Evolutionary conservation across 805 yeast species (phyloP), one percentile per base, ranked within the genome.

Genomic region (Pichia pseudocactophila): DNA sequence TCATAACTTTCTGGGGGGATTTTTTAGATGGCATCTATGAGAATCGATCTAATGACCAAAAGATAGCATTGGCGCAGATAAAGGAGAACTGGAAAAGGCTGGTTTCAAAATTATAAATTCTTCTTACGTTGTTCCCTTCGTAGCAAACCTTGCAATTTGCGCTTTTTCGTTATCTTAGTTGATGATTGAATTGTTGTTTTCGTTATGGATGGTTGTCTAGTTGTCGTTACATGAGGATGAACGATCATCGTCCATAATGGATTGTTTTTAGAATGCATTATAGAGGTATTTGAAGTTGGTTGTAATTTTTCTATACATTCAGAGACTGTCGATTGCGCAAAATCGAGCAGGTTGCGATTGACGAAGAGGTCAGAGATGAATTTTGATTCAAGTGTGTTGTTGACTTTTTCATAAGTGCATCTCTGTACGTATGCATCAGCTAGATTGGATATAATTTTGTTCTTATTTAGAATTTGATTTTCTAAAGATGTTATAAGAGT

Each of bases 1-100:
- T 80, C 49, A 57, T 68, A 4, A 60, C 58, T 2, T 74, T 75
- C 51, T 82, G 89, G 89, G 45, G 58, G 2, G 56, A 60, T 2
- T 61, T 73, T 0, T 56, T 80, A 35, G 47, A 51, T 2, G 61
- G 62, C 1, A 53, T 80, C 8, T 79, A 77, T 49, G 27, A 46
- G 11, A 61, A 63, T 33, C 54, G 73, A 34, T 60, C 50, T 16
- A 46, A 44, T 0, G 40, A 36, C 0, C 71, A 69, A 26, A 54
- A 57, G 16, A 17, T 39, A 1, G 63, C 67, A 7, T 51, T 75
- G 26, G 51, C 36, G 15, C 31, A 37, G 31, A 46, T 59, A 2
- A 37, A 43, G 3, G 40, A 34, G 7, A 20, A 40, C 16, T 57
- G 61, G 60, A 39, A 53, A 25, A 19, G 28, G 9, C 15, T 17